Evolutionary conservation across 2,329 filamentous ascomycete species (phyloP).

Genomic region (Hymenoscyphus albidus): DNA sequence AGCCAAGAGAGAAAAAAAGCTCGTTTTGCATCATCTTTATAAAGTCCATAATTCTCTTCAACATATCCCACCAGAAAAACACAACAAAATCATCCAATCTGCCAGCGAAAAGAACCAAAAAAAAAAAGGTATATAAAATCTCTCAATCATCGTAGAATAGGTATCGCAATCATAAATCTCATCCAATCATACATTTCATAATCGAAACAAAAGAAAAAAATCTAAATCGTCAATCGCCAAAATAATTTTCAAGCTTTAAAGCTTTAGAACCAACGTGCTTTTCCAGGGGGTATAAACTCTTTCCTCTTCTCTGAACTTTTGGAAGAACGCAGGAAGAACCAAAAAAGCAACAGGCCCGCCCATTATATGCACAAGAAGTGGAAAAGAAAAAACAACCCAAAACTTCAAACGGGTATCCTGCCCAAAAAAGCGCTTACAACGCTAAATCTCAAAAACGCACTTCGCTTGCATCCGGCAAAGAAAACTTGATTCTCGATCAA

Average conservation of each 20-base stretch:
- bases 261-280: slow-evolving; percentile 14
- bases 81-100: slow-evolving; percentile 8
- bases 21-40: slow-evolving; percentile 21
- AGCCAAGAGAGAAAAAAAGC: slow-evolving; percentile 16
- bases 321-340: slow-evolving; percentile 15
- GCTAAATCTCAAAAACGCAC: slow-evolving; percentile 25
- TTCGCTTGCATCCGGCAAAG: slow-evolving; percentile 17
- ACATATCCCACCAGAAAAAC: no score
- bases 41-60: no score
- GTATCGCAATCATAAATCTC: slow-evolving; percentile 31
- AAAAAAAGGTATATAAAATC: slow-evolving; percentile 9
- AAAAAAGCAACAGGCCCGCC: slow-evolving; percentile 26
- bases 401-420: slow-evolving; percentile 17
- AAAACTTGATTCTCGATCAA: slow-evolving; percentile 12
- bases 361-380: slow-evolving; percentile 25
- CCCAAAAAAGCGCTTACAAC: slow-evolving; percentile 16
- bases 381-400: slow-evolving; percentile 14
- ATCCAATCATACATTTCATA: slow-evolving; percentile 31
- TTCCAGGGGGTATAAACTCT: slow-evolving; percentile 9
- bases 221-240: slow-evolving; percentile 8
- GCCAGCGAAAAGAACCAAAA: background rate
- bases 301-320: slow-evolving; percentile 19
- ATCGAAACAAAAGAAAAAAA: slow-evolving; percentile 25
- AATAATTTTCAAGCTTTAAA: slow-evolving; percentile 14
- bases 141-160: slow-evolving; percentile 12